Conservation (phyloP, 2,329 filamentous ascomycete genomes). For the Alternaria viburni region DNA sequence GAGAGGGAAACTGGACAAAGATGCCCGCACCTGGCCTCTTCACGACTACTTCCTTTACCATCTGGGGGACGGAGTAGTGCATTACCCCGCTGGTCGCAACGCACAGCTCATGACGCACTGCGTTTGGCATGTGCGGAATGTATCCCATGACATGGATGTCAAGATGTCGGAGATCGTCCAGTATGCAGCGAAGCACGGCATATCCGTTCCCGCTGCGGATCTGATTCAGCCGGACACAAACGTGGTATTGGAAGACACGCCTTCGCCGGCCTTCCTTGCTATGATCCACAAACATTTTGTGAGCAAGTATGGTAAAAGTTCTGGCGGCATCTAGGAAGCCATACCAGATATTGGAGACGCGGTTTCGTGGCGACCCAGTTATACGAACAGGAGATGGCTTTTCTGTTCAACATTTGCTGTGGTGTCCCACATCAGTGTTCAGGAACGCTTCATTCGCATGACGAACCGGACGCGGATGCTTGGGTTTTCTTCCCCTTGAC, state of each 20-base stretch:
- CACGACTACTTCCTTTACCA: not conserved
- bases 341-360: not conserved
- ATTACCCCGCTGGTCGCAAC: not conserved
- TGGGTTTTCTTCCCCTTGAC: not conserved
- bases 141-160: not conserved
- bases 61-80: not conserved
- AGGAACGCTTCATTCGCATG: not conserved
- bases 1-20: not conserved
- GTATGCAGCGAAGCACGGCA: not conserved
- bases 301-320: not conserved
- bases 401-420: not conserved
- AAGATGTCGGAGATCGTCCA: not conserved
- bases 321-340: not conserved
- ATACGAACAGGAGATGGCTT: not conserved
- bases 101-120: not conserved
- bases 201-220: not conserved
- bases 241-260: not conserved
- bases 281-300: not conserved
- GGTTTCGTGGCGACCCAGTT: not conserved
- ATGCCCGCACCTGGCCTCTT: not conserved
- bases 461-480: not conserved
- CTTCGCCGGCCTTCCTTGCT: not conserved
- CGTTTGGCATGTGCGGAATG: not conserved
- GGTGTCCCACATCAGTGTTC: not conserved
- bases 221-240: not conserved